These are phyloP conservation scores for Gillenia trifoliata DNA, from an alignment of 306 rosid species.

Conservation along the genomic window DNA sequence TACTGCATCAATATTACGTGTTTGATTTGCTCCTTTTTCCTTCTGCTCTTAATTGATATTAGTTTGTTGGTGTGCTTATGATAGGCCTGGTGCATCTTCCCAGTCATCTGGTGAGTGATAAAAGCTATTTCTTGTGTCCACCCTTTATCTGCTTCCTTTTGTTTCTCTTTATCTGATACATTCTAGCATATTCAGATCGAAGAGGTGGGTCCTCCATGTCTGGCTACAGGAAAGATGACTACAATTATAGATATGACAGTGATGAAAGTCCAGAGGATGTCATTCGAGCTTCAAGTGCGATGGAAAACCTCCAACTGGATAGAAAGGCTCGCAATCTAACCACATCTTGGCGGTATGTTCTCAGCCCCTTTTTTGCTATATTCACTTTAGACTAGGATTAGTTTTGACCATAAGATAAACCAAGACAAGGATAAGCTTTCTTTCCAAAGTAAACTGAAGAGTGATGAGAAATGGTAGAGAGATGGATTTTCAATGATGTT, in stretches of 20 bases:
- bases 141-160: constrained; percentile 23
- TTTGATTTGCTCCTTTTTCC: background rate
- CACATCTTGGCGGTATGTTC: constrained; percentile 92
- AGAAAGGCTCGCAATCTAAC: constrained; percentile 97
- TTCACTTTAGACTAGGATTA: background rate
- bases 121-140: constrained; percentile 12
- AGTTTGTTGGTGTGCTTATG: constrained; percentile 25
- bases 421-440: background rate
- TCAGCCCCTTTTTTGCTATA: constrained; percentile 11
- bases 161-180: constrained; percentile 38
- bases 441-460: background rate
- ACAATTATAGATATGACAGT: constrained; percentile 88
- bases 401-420: too few species aligned
- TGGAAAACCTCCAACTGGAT: constrained; percentile 96
- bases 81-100: constrained; percentile 76
- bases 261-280: constrained; percentile 84
- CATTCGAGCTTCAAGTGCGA: constrained; percentile 72
- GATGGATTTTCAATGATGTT: background rate
- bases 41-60: constrained; percentile 21
- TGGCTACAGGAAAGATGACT: constrained; percentile 81
- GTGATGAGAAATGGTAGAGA: background rate
- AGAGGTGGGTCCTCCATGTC: constrained; percentile 90
- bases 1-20: constrained; percentile 8
- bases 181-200: constrained; percentile 60
- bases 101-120: constrained; percentile 82